Evolutionary conservation across 371 early-diverging fungal genomes (phyloP).

Genomic region (Apophysomyces variabilis): DNA sequence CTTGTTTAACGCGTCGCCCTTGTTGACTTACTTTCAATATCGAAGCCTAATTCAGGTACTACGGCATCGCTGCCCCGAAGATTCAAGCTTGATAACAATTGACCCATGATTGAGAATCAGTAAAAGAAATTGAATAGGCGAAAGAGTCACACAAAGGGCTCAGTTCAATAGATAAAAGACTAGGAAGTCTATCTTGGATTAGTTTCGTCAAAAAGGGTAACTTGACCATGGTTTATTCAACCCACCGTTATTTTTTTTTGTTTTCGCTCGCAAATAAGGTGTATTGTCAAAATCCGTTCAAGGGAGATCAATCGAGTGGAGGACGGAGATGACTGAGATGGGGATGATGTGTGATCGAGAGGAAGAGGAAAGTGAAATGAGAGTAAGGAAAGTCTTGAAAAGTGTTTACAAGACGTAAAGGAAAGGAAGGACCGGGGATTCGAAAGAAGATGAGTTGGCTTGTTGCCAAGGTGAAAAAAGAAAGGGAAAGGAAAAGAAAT

Average conservation of each 20-base stretch:
- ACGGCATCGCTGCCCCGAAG: conserved; percentile 44
- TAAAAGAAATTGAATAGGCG: conserved; percentile 1
- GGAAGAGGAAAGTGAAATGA: conserved; percentile 1
- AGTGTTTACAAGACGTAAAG: conserved; percentile 4
- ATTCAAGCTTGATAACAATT: conserved; percentile 47
- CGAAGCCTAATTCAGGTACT: conserved; percentile 56
- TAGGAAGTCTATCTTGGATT: neutral
- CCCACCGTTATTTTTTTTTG: neutral
- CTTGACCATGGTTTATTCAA: neutral
- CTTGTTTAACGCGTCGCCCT: neutral
- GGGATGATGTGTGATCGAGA: conserved; percentile 1
- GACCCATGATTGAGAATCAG: conserved; percentile 35
- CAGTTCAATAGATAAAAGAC: neutral
- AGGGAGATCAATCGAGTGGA: neutral
- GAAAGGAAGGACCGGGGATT: conserved; percentile 2
- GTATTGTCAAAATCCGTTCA: neutral
- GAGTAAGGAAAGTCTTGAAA: conserved; percentile 3
- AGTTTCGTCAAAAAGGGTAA: neutral
- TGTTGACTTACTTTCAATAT: conserved; percentile 51
- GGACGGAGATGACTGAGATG: neutral
- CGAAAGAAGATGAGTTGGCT: conserved; percentile 7
- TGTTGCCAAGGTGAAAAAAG: neutral
- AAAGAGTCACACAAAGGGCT: conserved; percentile 10
- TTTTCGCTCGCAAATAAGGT: neutral
- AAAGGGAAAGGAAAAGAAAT: conserved; percentile 5